Evolutionary conservation across 2,329 filamentous ascomycete species (phyloP).

Genomic region (Dothideomycetes sp.): DNA sequence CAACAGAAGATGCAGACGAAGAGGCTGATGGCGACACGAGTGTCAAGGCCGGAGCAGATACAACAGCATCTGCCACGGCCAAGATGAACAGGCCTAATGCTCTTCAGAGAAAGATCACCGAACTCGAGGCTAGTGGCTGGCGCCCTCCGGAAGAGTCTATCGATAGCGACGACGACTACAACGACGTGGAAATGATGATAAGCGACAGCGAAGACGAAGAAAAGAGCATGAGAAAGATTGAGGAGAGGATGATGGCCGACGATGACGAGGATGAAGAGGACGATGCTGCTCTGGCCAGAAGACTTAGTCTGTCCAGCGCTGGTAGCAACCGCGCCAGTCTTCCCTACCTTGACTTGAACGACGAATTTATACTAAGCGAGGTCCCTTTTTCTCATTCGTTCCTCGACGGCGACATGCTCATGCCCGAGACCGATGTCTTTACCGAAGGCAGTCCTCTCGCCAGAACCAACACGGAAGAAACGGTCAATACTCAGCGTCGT

Average conservation of each 20-base stretch:
- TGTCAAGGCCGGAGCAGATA: slow-evolving; percentile 11
- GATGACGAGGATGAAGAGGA: slow-evolving; percentile 19
- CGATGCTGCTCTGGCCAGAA: slow-evolving; percentile 17
- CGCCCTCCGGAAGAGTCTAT: slow-evolving; percentile 17
- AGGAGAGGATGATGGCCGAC: slow-evolving; percentile 14
- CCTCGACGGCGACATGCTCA: slow-evolving; percentile 8
- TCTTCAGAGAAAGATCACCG: slow-evolving; percentile 20
- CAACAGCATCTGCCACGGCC: slow-evolving; percentile 10
- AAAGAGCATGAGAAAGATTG: slow-evolving; percentile 17
- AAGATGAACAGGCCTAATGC: slow-evolving; percentile 15
- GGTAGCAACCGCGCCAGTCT: slow-evolving; percentile 16
- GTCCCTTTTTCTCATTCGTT: slow-evolving; percentile 10
- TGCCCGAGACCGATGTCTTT: slow-evolving; percentile 10
- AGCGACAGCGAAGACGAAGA: slow-evolving; percentile 24
- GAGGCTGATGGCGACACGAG: slow-evolving; percentile 13
- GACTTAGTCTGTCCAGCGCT: slow-evolving; percentile 20
- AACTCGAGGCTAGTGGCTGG: slow-evolving; percentile 17
- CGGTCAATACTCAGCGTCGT: slow-evolving; percentile 22
- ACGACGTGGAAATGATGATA: slow-evolving; percentile 23
- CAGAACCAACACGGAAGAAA: slow-evolving; percentile 17
- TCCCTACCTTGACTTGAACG: slow-evolving; percentile 15
- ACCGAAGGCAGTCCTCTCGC: neutral
- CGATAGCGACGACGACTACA: slow-evolving; percentile 21
- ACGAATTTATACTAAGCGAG: slow-evolving; percentile 8
- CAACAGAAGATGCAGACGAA: slow-evolving; percentile 5